A percentile compares a stretch with the other conserved stretches of the same genome.
Evolutionary conservation across 306 rosid genomes (phyloP).

Genomic region (Trichosanthes cucumerina): DNA sequence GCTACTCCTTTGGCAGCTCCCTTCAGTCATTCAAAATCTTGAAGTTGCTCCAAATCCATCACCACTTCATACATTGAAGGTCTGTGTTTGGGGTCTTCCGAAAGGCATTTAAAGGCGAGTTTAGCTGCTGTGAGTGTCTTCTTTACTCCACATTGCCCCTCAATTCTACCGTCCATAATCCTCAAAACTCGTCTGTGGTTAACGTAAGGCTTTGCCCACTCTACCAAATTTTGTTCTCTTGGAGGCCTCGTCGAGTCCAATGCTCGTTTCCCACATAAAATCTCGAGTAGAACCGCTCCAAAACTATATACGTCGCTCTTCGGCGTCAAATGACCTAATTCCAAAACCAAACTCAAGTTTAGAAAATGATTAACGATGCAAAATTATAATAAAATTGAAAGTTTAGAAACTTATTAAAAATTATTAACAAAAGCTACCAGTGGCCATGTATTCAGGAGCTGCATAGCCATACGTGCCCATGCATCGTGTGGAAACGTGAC

Average conservation of each 20-base stretch:
- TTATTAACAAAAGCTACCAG: constrained; percentile 32
- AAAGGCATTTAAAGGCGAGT: constrained; percentile 55
- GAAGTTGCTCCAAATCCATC: constrained; percentile 51
- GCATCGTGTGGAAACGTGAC: constrained; percentile 85
- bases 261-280: constrained; percentile 61
- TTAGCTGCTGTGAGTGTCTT: constrained; percentile 50
- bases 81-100: constrained; percentile 55
- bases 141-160: constrained; percentile 48
- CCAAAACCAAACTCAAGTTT: constrained; percentile 9
- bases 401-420: not conserved
- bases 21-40: constrained; percentile 12
- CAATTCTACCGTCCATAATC: constrained; percentile 64
- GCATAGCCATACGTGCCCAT: constrained; percentile 97
- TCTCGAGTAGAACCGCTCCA: constrained; percentile 90
- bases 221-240: constrained; percentile 58
- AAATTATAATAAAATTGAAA: not conserved
- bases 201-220: constrained; percentile 84
- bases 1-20: not conserved
- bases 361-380: not conserved
- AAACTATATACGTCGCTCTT: constrained; percentile 89
- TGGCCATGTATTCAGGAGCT: constrained; percentile 91
- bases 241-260: constrained; percentile 56
- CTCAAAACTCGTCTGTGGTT: constrained; percentile 53
- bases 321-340: constrained; percentile 65
- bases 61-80: constrained; percentile 80